Evolutionary conservation across 2,329 filamentous ascomycete genomes (phyloP).

Genomic region (Beauveria asiatica): DNA sequence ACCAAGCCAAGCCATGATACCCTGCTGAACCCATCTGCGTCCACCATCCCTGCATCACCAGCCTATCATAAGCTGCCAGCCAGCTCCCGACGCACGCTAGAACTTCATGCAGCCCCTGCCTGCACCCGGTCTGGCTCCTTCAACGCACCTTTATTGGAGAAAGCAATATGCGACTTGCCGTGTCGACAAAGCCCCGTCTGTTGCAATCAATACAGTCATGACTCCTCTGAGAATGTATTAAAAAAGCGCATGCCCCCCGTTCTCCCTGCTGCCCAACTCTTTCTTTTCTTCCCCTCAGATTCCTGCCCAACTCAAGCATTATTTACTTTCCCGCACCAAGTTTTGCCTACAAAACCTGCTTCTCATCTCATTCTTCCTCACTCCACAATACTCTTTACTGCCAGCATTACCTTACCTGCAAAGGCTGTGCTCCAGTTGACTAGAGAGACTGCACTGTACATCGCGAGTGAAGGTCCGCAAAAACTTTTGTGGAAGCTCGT

Average conservation of each 20-base stretch:
- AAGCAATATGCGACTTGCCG: background rate
- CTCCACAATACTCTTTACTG: constrained; percentile 13
- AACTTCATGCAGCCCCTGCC: constrained; percentile 9
- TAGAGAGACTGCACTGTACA: constrained; percentile 5
- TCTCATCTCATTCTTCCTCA: constrained; percentile 12
- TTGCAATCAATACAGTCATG: background rate
- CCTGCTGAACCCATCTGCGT: constrained; percentile 6
- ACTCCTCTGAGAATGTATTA: constrained; percentile 20
- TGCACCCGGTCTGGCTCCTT: constrained; percentile 1
- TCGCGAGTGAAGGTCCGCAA: constrained; percentile 10
- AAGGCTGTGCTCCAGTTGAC: constrained; percentile 2
- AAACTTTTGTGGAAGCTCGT: constrained; percentile 4
- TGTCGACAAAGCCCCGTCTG: constrained; percentile 6
- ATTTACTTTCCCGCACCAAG: constrained; percentile 15
- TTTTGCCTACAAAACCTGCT: constrained; percentile 11
- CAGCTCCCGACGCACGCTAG: background rate
- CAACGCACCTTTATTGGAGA: constrained; percentile 9
- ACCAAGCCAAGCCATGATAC: constrained; percentile 11
- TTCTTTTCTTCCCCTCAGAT: constrained; percentile 28
- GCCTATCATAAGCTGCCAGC: constrained; percentile 7
- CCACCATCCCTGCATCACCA: background rate
- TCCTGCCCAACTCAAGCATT: constrained; percentile 17
- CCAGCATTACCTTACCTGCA: background rate
- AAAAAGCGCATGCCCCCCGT: constrained; percentile 30
- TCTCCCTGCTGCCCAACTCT: constrained; percentile 28